phyloP scores from a whole-genome alignment of 2,329 filamentous ascomycete genomes.

The Colletotrichum incanum region DNA sequence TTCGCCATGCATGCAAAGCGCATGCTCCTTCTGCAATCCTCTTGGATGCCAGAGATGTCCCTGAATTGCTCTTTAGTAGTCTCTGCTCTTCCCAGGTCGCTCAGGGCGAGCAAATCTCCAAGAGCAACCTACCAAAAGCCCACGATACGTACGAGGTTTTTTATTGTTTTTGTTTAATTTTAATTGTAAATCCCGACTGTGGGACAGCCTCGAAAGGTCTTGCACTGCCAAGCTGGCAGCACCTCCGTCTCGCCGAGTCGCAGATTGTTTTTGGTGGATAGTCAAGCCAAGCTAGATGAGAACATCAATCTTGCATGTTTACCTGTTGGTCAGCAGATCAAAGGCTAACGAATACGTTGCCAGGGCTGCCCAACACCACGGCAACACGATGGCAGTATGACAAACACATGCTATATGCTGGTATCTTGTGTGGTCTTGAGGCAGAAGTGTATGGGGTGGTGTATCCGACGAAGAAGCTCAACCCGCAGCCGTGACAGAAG shows the following conservation, averaged over 20 bases:
- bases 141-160: constrained; percentile 30
- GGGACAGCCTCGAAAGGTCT: not conserved
- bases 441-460: not conserved
- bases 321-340: constrained; percentile 28
- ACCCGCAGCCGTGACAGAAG: constrained; percentile 59
- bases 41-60: constrained; percentile 18
- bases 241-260: not conserved
- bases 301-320: constrained; percentile 11
- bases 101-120: constrained; percentile 10
- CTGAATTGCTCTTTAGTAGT: constrained; percentile 41
- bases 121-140: constrained; percentile 33
- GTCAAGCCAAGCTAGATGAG: not conserved
- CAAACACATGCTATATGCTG: not conserved
- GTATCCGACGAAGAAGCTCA: constrained; percentile 44
- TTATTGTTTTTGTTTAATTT: constrained; percentile 1
- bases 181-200: not conserved
- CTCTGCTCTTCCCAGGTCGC: constrained; percentile 26
- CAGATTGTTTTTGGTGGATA: constrained; percentile 4
- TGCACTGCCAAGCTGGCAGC: not conserved
- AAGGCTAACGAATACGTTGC: constrained; percentile 8
- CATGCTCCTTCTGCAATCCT: constrained; percentile 9
- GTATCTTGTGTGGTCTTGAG: not conserved
- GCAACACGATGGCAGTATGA: not conserved
- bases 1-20: constrained; percentile 20
- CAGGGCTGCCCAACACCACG: constrained; percentile 6